A percentile compares a stretch with the other conserved stretches of the same genome.
These are phyloP conservation scores for Aspergillus sclerotialis DNA, from an alignment of 2,329 filamentous ascomycete species.

Conservation along the genomic window DNA sequence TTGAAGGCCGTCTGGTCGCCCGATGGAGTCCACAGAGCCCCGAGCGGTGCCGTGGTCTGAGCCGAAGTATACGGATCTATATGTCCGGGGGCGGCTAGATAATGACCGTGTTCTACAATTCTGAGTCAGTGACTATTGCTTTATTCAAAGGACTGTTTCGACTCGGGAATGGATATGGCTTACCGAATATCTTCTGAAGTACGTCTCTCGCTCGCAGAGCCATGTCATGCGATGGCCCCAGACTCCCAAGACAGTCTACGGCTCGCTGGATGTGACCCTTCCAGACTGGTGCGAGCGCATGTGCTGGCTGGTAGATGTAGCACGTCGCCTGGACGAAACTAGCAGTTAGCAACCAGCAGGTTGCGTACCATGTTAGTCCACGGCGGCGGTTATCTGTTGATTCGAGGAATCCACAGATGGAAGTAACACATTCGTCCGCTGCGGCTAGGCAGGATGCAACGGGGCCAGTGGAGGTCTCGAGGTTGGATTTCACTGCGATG, in stretches of 20 bases:
- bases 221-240: constrained; percentile 14
- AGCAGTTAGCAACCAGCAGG: constrained; percentile 16
- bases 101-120: constrained; percentile 4
- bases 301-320: constrained; percentile 13
- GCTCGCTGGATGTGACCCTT: constrained; percentile 10
- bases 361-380: constrained; percentile 16
- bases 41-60: constrained; percentile 3
- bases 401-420: constrained; percentile 13
- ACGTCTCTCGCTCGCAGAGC: constrained; percentile 12
- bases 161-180: background rate
- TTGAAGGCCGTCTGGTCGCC: constrained; percentile 6
- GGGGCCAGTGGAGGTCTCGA: constrained; percentile 8
- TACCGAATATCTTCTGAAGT: constrained; percentile 12
- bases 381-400: constrained; percentile 10
- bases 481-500: constrained; percentile 9
- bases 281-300: constrained; percentile 9
- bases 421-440: constrained; percentile 14
- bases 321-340: constrained; percentile 17
- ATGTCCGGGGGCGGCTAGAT: background rate
- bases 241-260: constrained; percentile 10
- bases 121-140: too few species aligned
- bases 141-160: too few species aligned
- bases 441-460: constrained; percentile 12
- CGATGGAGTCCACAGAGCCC: constrained; percentile 6
- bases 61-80: constrained; percentile 5